These are phyloP conservation scores for Dactylellina haptotyla DNA, from an alignment of 2,329 filamentous ascomycete species.

Conservation along the genomic window DNA sequence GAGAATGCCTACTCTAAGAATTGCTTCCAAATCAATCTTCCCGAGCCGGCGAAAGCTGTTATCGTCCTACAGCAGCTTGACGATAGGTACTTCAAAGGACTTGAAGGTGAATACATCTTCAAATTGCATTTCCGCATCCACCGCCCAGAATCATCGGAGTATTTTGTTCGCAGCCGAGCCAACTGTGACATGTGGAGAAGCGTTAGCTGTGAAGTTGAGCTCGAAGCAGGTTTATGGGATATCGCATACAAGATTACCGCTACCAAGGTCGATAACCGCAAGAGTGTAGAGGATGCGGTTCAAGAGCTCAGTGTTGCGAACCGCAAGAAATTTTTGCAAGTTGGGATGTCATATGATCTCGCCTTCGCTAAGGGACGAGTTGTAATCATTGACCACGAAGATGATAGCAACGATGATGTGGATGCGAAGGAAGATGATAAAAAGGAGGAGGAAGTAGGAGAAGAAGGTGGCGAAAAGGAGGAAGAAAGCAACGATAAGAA, in stretches of 20 bases:
- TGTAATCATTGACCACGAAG: constrained; percentile 33
- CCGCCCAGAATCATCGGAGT: constrained; percentile 64
- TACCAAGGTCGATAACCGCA: constrained; percentile 65
- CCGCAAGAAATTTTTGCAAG: constrained; percentile 77
- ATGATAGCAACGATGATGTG: constrained; percentile 65
- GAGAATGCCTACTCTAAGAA: constrained; percentile 70
- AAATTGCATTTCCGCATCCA: constrained; percentile 68
- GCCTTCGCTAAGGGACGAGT: constrained; percentile 74
- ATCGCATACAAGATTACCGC: constrained; percentile 80
- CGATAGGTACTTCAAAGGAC: constrained; percentile 70
- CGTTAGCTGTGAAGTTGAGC: constrained; percentile 78
- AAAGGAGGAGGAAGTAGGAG: constrained; percentile 65
- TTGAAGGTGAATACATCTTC: constrained; percentile 70
- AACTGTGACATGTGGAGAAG: constrained; percentile 71
- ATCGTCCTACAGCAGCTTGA: constrained; percentile 72
- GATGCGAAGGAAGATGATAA: constrained; percentile 60
- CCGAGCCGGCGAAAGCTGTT: constrained; percentile 69
- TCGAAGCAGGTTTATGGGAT: constrained; percentile 78
- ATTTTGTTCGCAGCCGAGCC: constrained; percentile 55
- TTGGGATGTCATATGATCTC: constrained; percentile 76
- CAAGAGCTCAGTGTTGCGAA: constrained; percentile 64
- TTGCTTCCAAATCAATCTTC: constrained; percentile 70
- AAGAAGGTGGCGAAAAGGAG: constrained; percentile 61
- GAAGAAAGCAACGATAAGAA: constrained; percentile 42
- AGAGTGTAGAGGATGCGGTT: constrained; percentile 74